Conservation (phyloP, 2,329 filamentous ascomycete genomes). For the Teratosphaeria destructans region DNA sequence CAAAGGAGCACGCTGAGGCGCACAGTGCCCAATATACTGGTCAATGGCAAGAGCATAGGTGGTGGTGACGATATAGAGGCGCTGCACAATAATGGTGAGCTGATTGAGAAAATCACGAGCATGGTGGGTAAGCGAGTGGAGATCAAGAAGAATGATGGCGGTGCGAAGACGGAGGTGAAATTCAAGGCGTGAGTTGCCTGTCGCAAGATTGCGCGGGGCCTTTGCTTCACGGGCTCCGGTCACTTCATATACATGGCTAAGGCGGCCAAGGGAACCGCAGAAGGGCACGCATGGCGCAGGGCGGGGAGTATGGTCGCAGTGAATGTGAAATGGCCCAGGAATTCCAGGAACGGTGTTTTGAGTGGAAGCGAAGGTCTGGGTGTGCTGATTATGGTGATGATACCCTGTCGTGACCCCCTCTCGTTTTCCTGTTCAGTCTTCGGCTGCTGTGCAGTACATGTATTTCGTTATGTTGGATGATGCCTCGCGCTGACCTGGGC, state of each 20-base stretch:
- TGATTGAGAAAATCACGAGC: constrained; percentile 61
- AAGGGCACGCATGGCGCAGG: too few species aligned
- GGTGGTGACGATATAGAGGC: constrained; percentile 77
- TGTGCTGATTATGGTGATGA: not conserved
- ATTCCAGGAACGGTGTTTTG: not conserved
- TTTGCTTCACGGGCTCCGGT: not conserved
- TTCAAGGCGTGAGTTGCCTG: constrained; percentile 3
- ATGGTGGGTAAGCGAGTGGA: constrained; percentile 61
- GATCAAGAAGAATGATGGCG: constrained; percentile 3
- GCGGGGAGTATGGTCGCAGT: not conserved
- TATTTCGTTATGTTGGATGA: too few species aligned
- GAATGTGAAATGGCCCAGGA: not conserved
- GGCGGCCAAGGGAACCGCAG: too few species aligned
- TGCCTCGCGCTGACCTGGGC: too few species aligned
- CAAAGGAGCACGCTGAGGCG: constrained; percentile 62
- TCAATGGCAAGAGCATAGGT: constrained; percentile 81
- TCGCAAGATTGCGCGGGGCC: not conserved
- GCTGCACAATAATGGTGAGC: constrained; percentile 49
- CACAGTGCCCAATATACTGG: constrained; percentile 86
- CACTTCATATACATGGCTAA: not conserved
- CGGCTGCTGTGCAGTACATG: too few species aligned
- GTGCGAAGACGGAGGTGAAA: constrained; percentile 9
- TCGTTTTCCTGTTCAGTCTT: too few species aligned
- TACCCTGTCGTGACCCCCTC: not conserved
- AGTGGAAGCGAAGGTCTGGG: not conserved